These are phyloP conservation scores for Pythium utonaiense DNA, from an alignment of 352 stramenopile genomes.

Conservation along the genomic window DNA sequence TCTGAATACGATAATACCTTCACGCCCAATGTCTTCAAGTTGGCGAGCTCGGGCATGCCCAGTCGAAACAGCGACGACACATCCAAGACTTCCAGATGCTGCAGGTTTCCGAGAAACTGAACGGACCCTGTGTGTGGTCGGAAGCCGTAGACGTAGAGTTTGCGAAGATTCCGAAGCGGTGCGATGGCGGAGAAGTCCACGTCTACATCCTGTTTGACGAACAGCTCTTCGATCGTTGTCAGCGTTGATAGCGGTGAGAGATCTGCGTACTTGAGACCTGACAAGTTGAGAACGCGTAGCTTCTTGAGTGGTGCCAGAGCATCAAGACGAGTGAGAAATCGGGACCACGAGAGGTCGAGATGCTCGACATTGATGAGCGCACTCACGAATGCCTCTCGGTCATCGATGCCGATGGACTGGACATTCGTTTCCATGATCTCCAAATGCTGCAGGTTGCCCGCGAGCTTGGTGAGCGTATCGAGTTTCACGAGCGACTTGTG, in stretches of 20 bases:
- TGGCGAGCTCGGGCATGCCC: constrained; percentile 13
- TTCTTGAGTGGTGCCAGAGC: constrained; percentile 10
- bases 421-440: constrained; percentile 25
- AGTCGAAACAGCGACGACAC: constrained; percentile 25
- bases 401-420: constrained; percentile 13
- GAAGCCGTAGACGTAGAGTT: constrained; percentile 23
- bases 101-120: constrained; percentile 16
- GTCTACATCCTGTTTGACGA: constrained; percentile 27
- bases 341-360: constrained; percentile 23
- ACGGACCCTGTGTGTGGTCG: constrained; percentile 20
- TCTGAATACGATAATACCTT: constrained; percentile 27
- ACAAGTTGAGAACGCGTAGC: constrained; percentile 20
- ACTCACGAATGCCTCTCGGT: constrained; percentile 21
- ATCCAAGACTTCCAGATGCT: constrained; percentile 15
- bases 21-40: constrained; percentile 14
- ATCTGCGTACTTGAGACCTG: constrained; percentile 23
- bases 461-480: constrained; percentile 12
- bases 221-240: constrained; percentile 15
- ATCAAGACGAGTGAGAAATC: constrained; percentile 20
- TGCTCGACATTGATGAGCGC: constrained; percentile 17
- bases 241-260: constrained; percentile 7
- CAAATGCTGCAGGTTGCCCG: constrained; percentile 15
- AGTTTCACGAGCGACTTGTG: constrained; percentile 21
- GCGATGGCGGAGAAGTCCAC: constrained; percentile 19
- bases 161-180: constrained; percentile 12